These are phyloP conservation scores for Penicillium freii DNA, from an alignment of 2,329 filamentous ascomycete species.

Conservation along the genomic window DNA sequence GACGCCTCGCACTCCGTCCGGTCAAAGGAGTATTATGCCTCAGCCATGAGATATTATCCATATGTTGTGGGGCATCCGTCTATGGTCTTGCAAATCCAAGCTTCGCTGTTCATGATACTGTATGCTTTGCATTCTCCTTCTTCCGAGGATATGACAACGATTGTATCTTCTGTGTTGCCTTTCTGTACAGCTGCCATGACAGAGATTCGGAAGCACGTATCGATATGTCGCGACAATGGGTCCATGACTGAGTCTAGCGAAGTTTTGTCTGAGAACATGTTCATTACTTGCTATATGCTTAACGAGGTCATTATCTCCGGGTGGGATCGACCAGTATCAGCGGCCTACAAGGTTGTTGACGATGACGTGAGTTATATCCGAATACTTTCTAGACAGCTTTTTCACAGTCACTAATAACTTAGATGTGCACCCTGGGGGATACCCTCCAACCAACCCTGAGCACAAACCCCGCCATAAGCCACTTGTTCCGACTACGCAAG, in stretches of 20 bases:
- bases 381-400: neutral
- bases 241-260: slow-evolving; percentile 12
- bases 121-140: slow-evolving; percentile 30
- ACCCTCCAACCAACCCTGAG: slow-evolving; percentile 20
- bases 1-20: slow-evolving; percentile 21
- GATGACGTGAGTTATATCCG: slow-evolving; percentile 23
- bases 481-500: slow-evolving; percentile 28
- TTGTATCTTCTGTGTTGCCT: slow-evolving; percentile 28
- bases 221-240: slow-evolving; percentile 11
- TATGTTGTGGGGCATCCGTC: slow-evolving; percentile 27
- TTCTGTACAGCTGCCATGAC: slow-evolving; percentile 29
- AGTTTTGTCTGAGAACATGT: slow-evolving; percentile 25
- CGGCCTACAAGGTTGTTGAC: slow-evolving; percentile 25
- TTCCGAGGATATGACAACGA: slow-evolving; percentile 26
- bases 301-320: slow-evolving; percentile 30
- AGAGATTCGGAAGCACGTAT: slow-evolving; percentile 23
- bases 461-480: slow-evolving; percentile 23
- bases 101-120: slow-evolving; percentile 28
- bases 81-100: slow-evolving; percentile 29
- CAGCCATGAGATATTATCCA: slow-evolving; percentile 28
- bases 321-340: slow-evolving; percentile 30
- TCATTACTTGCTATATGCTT: slow-evolving; percentile 32
- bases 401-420: neutral
- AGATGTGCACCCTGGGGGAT: slow-evolving; percentile 26
- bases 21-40: slow-evolving; percentile 25